Conservation (phyloP, 139 green algal genomes). For the Picochlorum sp. region DNA sequence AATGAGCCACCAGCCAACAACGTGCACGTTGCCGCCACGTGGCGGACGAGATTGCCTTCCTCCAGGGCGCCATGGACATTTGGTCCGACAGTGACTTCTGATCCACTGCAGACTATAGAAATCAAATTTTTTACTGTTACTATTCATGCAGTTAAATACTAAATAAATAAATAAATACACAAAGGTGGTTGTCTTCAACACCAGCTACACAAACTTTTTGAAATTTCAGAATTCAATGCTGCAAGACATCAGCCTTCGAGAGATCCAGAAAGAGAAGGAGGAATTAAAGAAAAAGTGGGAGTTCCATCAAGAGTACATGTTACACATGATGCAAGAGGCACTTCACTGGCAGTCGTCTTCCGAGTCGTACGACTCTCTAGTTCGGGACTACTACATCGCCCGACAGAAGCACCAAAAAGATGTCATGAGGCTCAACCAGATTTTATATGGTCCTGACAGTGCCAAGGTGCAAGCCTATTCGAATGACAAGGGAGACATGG, state of each 20-base stretch:
- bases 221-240: too few relatives aligned
- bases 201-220: too few relatives aligned
- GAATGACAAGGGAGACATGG: background rate
- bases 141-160: too few relatives aligned
- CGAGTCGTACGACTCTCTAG: background rate
- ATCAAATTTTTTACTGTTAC: too few relatives aligned
- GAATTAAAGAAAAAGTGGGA: background rate
- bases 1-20: too few relatives aligned
- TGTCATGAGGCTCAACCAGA: constrained; percentile 1
- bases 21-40: too few relatives aligned
- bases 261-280: constrained; percentile 1
- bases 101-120: too few relatives aligned
- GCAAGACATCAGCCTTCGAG: background rate
- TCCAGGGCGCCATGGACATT: too few relatives aligned
- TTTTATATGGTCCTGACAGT: background rate
- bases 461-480: background rate
- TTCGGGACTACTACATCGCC: background rate
- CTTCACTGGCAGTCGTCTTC: background rate
- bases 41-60: too few relatives aligned
- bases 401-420: constrained; percentile 1
- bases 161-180: too few relatives aligned
- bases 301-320: background rate
- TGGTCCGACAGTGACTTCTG: too few relatives aligned
- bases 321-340: background rate
- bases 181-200: too few relatives aligned